Evolutionary conservation across 2,329 filamentous ascomycete species (phyloP).

Genomic region (Fragosphaeria purpurea): DNA sequence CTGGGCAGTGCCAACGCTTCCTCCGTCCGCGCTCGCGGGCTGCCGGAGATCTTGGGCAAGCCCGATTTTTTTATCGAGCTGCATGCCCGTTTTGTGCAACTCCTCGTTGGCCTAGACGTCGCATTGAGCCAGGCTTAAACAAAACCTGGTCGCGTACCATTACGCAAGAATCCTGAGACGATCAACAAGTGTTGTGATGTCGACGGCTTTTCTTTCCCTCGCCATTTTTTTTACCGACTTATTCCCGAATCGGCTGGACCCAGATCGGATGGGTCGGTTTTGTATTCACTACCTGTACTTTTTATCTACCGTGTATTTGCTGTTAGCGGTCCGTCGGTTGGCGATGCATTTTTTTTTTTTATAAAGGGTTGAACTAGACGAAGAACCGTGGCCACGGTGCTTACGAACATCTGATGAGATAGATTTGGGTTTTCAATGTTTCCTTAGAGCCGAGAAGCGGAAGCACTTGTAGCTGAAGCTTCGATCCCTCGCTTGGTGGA

Average conservation of each 20-base stretch:
- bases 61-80: constrained; percentile 61
- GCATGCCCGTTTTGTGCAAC: constrained; percentile 52
- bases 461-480: too few species aligned
- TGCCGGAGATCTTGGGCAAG: constrained; percentile 55
- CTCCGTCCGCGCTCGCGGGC: constrained; percentile 46
- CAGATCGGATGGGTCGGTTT: neutral
- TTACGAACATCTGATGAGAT: too few species aligned
- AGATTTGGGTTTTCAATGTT: too few species aligned
- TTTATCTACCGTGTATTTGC: too few species aligned
- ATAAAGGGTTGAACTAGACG: too few species aligned
- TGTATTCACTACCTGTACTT: too few species aligned
- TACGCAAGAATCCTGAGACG: too few species aligned
- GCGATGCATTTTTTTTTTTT: neutral
- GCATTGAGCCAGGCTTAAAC: constrained; percentile 28
- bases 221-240: neutral
- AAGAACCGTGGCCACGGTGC: too few species aligned
- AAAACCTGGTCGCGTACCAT: neutral
- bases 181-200: too few species aligned
- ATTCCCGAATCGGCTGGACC: constrained; percentile 1
- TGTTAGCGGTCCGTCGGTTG: too few species aligned
- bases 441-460: too few species aligned
- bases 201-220: neutral
- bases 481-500: too few species aligned
- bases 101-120: constrained; percentile 50
- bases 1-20: constrained; percentile 42